Evolutionary conservation across 345 rosid genomes (phyloP).

Genomic region (Adansonia digitata): DNA sequence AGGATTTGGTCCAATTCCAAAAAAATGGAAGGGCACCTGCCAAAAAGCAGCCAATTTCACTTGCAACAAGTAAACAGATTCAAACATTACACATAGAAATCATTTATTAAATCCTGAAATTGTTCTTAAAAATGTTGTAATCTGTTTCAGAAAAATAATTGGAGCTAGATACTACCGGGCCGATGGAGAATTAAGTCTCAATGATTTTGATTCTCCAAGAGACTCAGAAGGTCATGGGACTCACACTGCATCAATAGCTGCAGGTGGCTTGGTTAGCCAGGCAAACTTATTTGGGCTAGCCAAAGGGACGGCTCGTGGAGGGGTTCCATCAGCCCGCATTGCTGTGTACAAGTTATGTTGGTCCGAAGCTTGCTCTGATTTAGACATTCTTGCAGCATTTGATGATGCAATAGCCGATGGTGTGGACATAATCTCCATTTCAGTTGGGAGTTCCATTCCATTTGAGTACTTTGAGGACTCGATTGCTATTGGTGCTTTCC

Average conservation of each 20-base stretch:
- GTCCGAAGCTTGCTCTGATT: conserved; percentile 16
- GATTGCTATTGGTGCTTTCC: conserved; percentile 29
- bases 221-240: conserved; percentile 41
- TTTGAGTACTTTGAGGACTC: conserved; percentile 6
- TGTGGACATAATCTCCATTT: conserved; percentile 28
- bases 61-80: conserved; percentile 47
- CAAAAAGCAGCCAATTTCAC: conserved; percentile 36
- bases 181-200: not conserved
- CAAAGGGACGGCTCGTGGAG: conserved; percentile 25
- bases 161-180: conserved; percentile 26
- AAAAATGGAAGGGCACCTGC: conserved; percentile 48
- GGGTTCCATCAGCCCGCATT: conserved; percentile 29
- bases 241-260: conserved; percentile 39
- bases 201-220: conserved; percentile 14
- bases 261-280: conserved; percentile 23
- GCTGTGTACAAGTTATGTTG: conserved; percentile 32
- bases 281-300: conserved; percentile 24
- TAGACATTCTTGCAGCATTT: conserved; percentile 28
- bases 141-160: conserved; percentile 25
- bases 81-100: not conserved
- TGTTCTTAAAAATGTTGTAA: not conserved
- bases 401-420: conserved; percentile 38
- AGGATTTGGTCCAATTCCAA: conserved; percentile 42
- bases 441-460: not conserved
- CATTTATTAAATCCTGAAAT: no score